Evolutionary conservation across 306 rosid species (phyloP), one percentile per base, ranked within the genome.

Genomic region (Lagenaria siceraria): DNA sequence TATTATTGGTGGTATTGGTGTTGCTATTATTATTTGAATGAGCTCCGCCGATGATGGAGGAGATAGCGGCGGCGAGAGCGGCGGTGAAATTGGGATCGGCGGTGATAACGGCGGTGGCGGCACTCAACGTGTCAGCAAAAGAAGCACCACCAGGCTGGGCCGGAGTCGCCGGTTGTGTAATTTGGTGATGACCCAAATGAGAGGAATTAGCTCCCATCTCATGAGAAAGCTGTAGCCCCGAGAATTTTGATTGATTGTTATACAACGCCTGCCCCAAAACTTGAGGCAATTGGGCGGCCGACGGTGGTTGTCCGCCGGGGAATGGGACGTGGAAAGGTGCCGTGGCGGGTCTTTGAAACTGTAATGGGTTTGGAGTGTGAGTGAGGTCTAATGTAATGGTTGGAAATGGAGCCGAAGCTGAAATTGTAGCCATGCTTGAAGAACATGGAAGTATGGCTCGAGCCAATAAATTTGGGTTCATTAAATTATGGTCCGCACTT

Each of bases 321-420:
- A 89, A 91, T 2, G 97, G 96, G 17, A 90, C 35, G 12, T 88
- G 97, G 77, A 89, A 89, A 17, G 88, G 97, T 9, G 85, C 4
- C 19, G 77, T 21, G 3, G 76, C 42, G 7, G 87, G 78, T 66
- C 96, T 83, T 78, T 80, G 93, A 82, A 87, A 80, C 27, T 89
- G 99, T 9, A 87, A 73, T 5, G 89, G 86, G 82, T 80, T 80
- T n/a, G 91, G 79, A 33, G 73, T 73, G 64, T 90, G 96, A n/a
- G 99, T 96, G 73, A 96, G 92, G 87, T 96, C 99, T 62, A 96
- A 77, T 14, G 91, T 88, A 9, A 93, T 90, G 0, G 97, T 93
- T 1, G 98, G 98, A 73, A 93, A 93, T 48, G 98, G 98, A 31
- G 98, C 96, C 0, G 98, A 91, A 27, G 98, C 98, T 38, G 98